Evolutionary conservation across 805 yeast genomes (phyloP), one percentile per base, ranked within the genome.

Genomic region (Kodamaea nitidulidarum): DNA sequence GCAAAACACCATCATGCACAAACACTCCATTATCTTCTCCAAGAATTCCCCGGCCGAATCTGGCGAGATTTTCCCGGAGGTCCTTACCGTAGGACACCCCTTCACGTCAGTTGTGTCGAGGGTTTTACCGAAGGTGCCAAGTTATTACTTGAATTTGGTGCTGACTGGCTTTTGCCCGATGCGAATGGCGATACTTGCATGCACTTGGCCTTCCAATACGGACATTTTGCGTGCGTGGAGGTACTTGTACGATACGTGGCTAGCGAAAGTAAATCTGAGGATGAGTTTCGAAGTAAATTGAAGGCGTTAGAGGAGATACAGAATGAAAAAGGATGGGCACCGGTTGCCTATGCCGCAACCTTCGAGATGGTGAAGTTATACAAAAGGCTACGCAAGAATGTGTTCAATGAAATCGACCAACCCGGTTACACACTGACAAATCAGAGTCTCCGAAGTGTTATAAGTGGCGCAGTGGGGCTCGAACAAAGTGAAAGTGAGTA

Each of bases 91-190:
- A 66, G 72, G 39, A 80, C 85, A 0, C 86, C 84, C 6, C 65
- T 82, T n/a, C 88, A 86, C 54, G 69, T 79, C 12, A 84, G 91
- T 11, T 76, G 84, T 25, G 60, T 67, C 10, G 56, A 67, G 29
- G 85, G 86, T 38, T 76, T 71, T 54, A 72, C 72, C 42, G 81
- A 79, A 26, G 81, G 90, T 46, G 67, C 83, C 33, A 76, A 73
- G 45, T 60, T 85, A 30, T 61, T 88, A 15, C 61, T 87, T 3
- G 83, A 83, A 26, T 75, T 82, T 40, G 93, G 90, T 7, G 95
- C 95, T 2, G 60, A 65, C 35, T 61, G 60, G 58, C 33, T 41
- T 4, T 12, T 46, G 3, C 39, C 46, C 12, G 73, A 68, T 39
- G 38, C 24, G 2, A 48, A 61, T 31, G 70, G 69, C 2, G 64